phyloP scores from a whole-genome alignment of 208 protist genomes.

The Acanthamoeba royreba region DNA sequence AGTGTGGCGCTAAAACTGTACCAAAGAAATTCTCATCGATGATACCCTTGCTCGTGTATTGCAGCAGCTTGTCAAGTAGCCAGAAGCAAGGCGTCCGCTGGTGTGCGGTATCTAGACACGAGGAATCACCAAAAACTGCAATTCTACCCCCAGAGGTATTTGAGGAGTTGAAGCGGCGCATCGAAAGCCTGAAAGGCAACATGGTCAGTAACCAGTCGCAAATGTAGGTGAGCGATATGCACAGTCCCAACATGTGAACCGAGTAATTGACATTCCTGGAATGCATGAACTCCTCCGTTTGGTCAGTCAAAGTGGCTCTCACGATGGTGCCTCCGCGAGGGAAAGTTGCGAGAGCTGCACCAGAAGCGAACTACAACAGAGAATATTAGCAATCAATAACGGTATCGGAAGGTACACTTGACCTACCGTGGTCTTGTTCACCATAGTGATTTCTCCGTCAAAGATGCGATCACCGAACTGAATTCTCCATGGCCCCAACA shows the following conservation, averaged over 20 bases:
- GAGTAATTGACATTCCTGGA: not conserved
- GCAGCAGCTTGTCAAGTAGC: constrained; percentile 54
- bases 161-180: not conserved
- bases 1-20: too few species aligned
- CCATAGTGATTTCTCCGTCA: constrained; percentile 57
- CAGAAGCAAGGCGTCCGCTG: constrained; percentile 57
- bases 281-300: constrained; percentile 43
- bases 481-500: constrained; percentile 81
- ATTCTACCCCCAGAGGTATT: constrained; percentile 62
- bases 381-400: not conserved
- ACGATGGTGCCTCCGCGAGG: constrained; percentile 64
- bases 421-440: not conserved
- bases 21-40: not conserved
- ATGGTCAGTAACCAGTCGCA: not conserved
- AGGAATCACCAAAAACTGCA: constrained; percentile 79
- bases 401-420: too few species aligned
- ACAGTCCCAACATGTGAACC: constrained; percentile 52
- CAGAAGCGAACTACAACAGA: constrained; percentile 48
- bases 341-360: constrained; percentile 61
- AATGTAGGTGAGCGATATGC: not conserved
- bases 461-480: constrained; percentile 72
- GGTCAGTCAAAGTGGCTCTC: constrained; percentile 26
- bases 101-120: constrained; percentile 72
- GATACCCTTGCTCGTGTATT: constrained; percentile 13
- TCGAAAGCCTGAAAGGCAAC: not conserved